A percentile compares a stretch with the other conserved stretches of the same genome.
These are phyloP conservation scores for Kluyveromyces lactis DNA, from an alignment of 805 yeast species.

Conservation along the genomic window DNA sequence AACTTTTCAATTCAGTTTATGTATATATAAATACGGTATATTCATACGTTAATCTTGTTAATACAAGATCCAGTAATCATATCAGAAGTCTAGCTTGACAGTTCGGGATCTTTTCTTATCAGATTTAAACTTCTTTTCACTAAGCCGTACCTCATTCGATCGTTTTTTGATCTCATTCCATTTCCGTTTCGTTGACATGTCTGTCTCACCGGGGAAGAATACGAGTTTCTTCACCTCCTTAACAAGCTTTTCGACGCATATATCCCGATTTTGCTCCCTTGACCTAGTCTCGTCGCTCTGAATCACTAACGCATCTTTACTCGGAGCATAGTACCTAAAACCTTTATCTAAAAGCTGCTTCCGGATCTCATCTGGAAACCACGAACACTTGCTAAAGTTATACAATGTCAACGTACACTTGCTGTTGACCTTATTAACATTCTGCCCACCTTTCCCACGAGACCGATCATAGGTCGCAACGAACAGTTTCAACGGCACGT, in stretches of 20 bases:
- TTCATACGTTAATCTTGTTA: too few species aligned
- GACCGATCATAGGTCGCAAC: slow-evolving; percentile 36
- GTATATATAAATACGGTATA: too few species aligned
- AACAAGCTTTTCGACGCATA: slow-evolving; percentile 54
- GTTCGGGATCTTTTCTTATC: slow-evolving; percentile 32
- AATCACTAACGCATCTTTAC: slow-evolving; percentile 45
- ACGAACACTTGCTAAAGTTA: slow-evolving; percentile 38
- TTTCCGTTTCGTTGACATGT: slow-evolving; percentile 36
- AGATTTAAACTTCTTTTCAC: slow-evolving; percentile 30
- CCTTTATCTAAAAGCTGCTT: slow-evolving; percentile 32
- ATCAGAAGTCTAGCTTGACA: neutral
- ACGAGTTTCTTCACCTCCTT: slow-evolving; percentile 41
- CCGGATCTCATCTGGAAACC: slow-evolving; percentile 53
- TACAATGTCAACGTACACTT: slow-evolving; percentile 51
- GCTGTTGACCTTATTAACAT: slow-evolving; percentile 62
- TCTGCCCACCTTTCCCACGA: slow-evolving; percentile 85
- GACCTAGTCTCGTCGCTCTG: slow-evolving; percentile 55
- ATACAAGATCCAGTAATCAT: neutral
- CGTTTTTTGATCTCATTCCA: slow-evolving; percentile 38
- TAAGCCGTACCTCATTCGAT: slow-evolving; percentile 31
- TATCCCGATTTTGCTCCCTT: slow-evolving; percentile 46
- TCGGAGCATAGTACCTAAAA: slow-evolving; percentile 47
- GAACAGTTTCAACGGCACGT: slow-evolving; percentile 19
- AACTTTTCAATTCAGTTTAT: neutral
- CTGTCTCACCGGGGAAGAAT: slow-evolving; percentile 40